phyloP scores from a whole-genome alignment of 768 basidiomycete species.

The Leccinum olivaceopallidum region DNA sequence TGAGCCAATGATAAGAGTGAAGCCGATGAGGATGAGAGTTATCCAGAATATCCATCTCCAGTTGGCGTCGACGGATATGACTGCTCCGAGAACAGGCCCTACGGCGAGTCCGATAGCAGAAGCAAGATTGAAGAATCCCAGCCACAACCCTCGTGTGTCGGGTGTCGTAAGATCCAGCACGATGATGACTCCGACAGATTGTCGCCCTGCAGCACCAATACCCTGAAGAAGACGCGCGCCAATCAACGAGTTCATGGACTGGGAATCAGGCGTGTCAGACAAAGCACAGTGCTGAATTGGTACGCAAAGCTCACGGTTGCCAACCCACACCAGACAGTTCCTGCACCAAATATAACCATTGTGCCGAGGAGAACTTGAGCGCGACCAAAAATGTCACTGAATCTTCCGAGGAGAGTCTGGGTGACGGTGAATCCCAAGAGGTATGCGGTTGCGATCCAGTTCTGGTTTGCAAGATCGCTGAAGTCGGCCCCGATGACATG shows the following conservation, averaged over 20 bases:
- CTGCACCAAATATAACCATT: constrained; percentile 36
- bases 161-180: constrained; percentile 38
- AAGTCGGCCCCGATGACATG: constrained; percentile 35
- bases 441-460: constrained; percentile 37
- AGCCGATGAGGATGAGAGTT: constrained; percentile 34
- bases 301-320: constrained; percentile 26
- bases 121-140: constrained; percentile 37
- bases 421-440: constrained; percentile 39
- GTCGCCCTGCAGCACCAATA: constrained; percentile 39
- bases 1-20: constrained; percentile 30
- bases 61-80: constrained; percentile 41
- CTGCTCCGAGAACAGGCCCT: constrained; percentile 48
- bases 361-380: constrained; percentile 35
- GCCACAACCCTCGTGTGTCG: constrained; percentile 37
- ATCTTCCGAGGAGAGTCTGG: constrained; percentile 35
- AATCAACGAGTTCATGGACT: constrained; percentile 39
- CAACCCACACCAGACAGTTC: constrained; percentile 36
- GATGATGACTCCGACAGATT: constrained; percentile 38
- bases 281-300: not conserved
- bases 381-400: constrained; percentile 38
- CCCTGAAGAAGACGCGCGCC: constrained; percentile 36
- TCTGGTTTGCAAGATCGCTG: constrained; percentile 31
- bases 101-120: constrained; percentile 46
- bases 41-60: constrained; percentile 54
- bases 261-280: constrained; percentile 7